Conservation (phyloP, 2,329 filamentous ascomycete genomes). For the Phyllosticta citribraziliensis region DNA sequence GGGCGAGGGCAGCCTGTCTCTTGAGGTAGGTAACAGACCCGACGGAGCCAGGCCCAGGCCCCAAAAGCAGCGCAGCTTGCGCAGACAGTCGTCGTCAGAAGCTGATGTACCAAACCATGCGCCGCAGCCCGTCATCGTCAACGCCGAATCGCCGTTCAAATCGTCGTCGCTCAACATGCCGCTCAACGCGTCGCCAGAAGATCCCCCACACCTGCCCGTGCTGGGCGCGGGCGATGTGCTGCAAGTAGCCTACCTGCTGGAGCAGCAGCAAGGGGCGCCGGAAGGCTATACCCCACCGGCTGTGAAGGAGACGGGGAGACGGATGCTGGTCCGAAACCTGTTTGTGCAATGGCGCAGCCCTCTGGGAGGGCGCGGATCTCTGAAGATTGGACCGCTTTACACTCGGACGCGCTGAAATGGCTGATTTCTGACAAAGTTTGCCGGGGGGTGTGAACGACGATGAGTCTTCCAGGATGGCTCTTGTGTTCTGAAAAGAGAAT, state of each 20-base stretch:
- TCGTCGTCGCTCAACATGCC: constrained; percentile 48
- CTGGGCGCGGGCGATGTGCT: constrained; percentile 53
- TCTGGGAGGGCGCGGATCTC: constrained; percentile 79
- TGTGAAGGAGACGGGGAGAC: constrained; percentile 28
- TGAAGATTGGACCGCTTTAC: constrained; percentile 72
- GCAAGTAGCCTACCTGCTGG: constrained; percentile 54
- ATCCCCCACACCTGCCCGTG: constrained; percentile 30
- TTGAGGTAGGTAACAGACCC: constrained; percentile 51
- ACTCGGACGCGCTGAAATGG: constrained; percentile 24
- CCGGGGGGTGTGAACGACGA: not conserved
- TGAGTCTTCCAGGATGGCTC: not conserved
- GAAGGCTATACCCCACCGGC: constrained; percentile 26
- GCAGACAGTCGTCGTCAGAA: not conserved
- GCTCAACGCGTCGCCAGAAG: constrained; percentile 23
- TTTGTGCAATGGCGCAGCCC: constrained; percentile 80
- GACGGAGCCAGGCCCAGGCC: not conserved
- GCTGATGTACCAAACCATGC: not conserved
- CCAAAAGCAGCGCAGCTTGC: not conserved
- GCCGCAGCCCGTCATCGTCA: constrained; percentile 36
- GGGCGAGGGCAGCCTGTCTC: constrained; percentile 68
- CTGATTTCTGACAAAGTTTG: not conserved
- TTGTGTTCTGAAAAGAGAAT: not conserved
- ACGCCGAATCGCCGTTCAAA: constrained; percentile 43
- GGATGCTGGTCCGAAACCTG: constrained; percentile 63
- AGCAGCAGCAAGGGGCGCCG: constrained; percentile 41